Evolutionary conservation across 495 filamentous ascomycete genomes (phyloP).

Genomic region (Talaromyces liani): DNA sequence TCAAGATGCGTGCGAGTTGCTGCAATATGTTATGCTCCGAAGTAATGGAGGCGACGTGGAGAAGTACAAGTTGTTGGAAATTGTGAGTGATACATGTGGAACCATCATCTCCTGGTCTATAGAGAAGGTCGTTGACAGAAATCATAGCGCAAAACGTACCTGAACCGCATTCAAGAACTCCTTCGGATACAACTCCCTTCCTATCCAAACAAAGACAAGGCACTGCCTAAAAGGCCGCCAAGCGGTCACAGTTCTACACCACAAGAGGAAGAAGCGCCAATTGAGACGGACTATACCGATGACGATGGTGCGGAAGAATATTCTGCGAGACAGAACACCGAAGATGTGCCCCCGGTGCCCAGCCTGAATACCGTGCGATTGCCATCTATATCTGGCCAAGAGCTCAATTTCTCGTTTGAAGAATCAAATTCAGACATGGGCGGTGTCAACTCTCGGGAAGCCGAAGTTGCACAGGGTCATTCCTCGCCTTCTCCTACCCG

Average conservation of each 20-base stretch:
- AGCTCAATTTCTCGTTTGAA: background rate
- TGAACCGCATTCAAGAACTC: conserved; percentile 77
- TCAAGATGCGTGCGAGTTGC: conserved; percentile 73
- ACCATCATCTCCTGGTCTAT: background rate
- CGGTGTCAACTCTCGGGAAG: background rate
- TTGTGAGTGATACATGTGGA: conserved; percentile 53
- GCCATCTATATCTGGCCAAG: background rate
- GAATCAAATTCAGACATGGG: background rate
- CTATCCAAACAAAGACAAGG: conserved; percentile 52
- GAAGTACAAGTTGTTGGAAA: conserved; percentile 74
- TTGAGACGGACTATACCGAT: background rate
- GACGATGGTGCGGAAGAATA: background rate
- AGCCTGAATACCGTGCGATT: background rate
- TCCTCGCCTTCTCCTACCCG: background rate
- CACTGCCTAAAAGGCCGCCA: conserved; percentile 69
- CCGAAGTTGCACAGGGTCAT: background rate
- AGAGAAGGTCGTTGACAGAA: conserved; percentile 6
- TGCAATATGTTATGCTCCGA: conserved; percentile 79
- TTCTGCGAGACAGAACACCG: background rate
- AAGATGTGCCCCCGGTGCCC: background rate
- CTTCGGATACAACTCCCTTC: conserved; percentile 57
- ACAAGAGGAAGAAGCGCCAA: background rate
- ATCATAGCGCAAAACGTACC: conserved; percentile 76
- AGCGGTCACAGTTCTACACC: conserved; percentile 35
- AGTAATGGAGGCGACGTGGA: conserved; percentile 76